These are phyloP conservation scores for Iberis pinnata DNA, from an alignment of 345 rosid genomes.

Conservation along the genomic window DNA sequence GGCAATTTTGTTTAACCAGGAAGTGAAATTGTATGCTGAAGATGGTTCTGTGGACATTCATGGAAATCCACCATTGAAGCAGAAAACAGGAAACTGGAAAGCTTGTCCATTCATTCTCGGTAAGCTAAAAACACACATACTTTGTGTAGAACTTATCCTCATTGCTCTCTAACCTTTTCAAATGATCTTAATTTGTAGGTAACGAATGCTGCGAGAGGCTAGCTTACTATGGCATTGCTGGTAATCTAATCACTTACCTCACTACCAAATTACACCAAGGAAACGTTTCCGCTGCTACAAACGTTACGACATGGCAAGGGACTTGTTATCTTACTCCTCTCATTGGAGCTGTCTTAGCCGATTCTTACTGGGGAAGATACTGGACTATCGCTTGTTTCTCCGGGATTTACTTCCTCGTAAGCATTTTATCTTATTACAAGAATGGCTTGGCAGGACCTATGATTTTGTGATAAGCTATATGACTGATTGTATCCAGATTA, in stretches of 20 bases:
- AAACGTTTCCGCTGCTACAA: conserved; percentile 82
- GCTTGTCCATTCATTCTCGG: conserved; percentile 94
- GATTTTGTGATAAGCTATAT: too few relatives aligned
- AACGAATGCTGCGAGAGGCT: conserved; percentile 91
- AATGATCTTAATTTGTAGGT: conserved; percentile 36
- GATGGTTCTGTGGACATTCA: conserved; percentile 83
- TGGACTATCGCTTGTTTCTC: conserved; percentile 93
- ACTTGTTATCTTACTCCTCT: conserved; percentile 94
- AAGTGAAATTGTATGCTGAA: conserved; percentile 50
- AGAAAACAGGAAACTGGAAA: conserved; percentile 86
- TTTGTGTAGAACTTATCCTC: neutral
- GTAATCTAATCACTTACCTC: conserved; percentile 82
- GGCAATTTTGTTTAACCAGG: conserved; percentile 31
- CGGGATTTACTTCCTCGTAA: conserved; percentile 66
- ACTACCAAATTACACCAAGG: conserved; percentile 75
- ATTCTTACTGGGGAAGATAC: conserved; percentile 98
- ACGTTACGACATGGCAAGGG: conserved; percentile 82
- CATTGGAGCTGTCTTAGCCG: conserved; percentile 81
- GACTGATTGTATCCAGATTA: too few relatives aligned
- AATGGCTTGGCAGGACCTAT: too few relatives aligned
- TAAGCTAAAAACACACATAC: conserved; percentile 15
- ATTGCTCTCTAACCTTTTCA: neutral
- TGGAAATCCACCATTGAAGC: conserved; percentile 71
- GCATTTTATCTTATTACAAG: too few relatives aligned
- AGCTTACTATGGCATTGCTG: conserved; percentile 89